phyloP scores from a whole-genome alignment of 495 filamentous ascomycete species.

The Neohortaea acidophila region DNA sequence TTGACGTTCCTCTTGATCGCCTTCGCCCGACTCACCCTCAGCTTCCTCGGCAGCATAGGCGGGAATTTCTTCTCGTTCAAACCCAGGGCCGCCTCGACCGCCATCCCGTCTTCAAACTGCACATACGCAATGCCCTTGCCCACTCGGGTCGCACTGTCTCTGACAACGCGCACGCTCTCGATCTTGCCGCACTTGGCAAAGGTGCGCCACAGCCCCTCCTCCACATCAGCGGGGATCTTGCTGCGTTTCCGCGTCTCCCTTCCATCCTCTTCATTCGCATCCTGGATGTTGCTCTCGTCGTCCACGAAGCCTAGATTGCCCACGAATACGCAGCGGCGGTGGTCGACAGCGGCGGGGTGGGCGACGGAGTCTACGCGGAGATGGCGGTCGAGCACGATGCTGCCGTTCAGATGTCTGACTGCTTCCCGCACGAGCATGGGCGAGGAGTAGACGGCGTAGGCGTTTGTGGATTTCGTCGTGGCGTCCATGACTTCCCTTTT shows the following conservation, averaged over 20 bases:
- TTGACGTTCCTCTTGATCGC: constrained; percentile 49
- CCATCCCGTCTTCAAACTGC: constrained; percentile 79
- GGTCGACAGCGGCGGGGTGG: constrained; percentile 66
- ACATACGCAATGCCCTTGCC: constrained; percentile 98
- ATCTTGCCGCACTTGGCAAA: constrained; percentile 63
- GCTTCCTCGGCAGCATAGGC: constrained; percentile 71
- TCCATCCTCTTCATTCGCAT: constrained; percentile 40
- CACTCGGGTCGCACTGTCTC: constrained; percentile 76
- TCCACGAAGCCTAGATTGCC: constrained; percentile 94
- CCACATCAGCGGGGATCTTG: constrained; percentile 66
- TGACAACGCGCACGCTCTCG: constrained; percentile 85
- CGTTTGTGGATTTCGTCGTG: constrained; percentile 86
- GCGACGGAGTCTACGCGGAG: constrained; percentile 79
- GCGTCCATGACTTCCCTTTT: constrained; percentile 66
- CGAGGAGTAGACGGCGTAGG: constrained; percentile 77
- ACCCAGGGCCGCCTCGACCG: constrained; percentile 75
- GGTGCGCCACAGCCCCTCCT: constrained; percentile 87
- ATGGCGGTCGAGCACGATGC: constrained; percentile 71
- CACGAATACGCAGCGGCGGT: constrained; percentile 86
- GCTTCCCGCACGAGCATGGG: constrained; percentile 59
- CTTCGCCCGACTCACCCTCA: constrained; percentile 76
- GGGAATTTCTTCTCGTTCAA: constrained; percentile 83
- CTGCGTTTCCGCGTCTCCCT: constrained; percentile 38
- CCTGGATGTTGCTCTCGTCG: constrained; percentile 49
- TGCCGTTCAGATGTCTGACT: constrained; percentile 63